Evolutionary conservation across 1,139 yeast genomes (phyloP).

Genomic region (Kazachstania sp.): DNA sequence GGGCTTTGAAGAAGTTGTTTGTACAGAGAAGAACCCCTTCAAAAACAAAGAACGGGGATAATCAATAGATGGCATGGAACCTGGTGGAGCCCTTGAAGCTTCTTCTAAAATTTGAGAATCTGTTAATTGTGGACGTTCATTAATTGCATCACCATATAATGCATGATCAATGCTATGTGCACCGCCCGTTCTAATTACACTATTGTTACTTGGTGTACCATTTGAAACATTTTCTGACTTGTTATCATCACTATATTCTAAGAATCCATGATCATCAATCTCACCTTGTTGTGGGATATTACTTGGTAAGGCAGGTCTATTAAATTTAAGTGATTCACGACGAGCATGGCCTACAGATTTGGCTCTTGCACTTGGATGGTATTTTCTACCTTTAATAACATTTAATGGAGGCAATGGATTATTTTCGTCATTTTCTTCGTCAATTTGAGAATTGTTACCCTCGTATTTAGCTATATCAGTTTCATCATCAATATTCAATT

Average conservation of each 20-base stretch:
- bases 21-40: conserved; percentile 92
- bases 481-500: conserved; percentile 12
- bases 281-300: conserved; percentile 32
- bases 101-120: conserved; percentile 61
- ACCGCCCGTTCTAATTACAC: conserved; percentile 1
- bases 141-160: neutral
- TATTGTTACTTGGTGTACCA: conserved; percentile 2
- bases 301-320: conserved; percentile 30
- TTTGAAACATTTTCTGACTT: conserved; percentile 38
- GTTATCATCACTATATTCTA: conserved; percentile 57
- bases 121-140: conserved; percentile 34
- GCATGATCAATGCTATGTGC: neutral
- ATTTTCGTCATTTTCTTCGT: conserved; percentile 13
- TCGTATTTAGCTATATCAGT: neutral
- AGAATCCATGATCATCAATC: conserved; percentile 32
- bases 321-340: conserved; percentile 45
- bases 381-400: conserved; percentile 31
- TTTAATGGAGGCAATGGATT: conserved; percentile 22
- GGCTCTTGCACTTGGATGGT: conserved; percentile 84
- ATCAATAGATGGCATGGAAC: conserved; percentile 91
- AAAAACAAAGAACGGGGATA: conserved; percentile 85
- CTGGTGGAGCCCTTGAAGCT: conserved; percentile 62
- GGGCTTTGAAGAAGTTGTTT: conserved; percentile 89
- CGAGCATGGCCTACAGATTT: conserved; percentile 78
- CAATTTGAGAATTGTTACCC: conserved; percentile 2